phyloP scores from a whole-genome alignment of 306 rosid genomes.

The Erythrophleum fordii region DNA sequence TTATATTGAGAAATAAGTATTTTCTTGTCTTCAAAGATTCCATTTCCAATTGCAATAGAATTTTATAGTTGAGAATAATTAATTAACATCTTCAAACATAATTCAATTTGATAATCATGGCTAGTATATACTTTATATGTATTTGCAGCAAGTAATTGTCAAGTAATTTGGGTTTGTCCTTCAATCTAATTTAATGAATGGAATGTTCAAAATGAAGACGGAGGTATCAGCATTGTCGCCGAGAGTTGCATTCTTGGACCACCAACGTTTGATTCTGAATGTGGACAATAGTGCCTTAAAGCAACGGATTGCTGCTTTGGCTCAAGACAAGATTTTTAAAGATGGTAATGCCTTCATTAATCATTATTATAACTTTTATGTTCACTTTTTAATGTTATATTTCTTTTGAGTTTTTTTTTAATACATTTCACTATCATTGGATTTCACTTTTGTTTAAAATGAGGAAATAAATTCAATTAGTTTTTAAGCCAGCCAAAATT shows the following conservation, averaged over 20 bases:
- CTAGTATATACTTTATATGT: too few relatives aligned
- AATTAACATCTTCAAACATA: too few relatives aligned
- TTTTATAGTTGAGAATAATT: not conserved
- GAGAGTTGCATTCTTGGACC: slow-evolving; percentile 74
- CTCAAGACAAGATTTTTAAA: slow-evolving; percentile 77
- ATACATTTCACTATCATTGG: not conserved
- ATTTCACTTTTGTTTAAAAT: not conserved
- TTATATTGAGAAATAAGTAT: too few relatives aligned
- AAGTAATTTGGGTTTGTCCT: too few relatives aligned
- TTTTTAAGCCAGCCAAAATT: not conserved
- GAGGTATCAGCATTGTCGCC: slow-evolving; percentile 81
- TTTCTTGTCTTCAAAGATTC: not conserved
- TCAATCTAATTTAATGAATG: not conserved
- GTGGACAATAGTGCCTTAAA: slow-evolving; percentile 71
- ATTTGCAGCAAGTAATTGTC: too few relatives aligned
- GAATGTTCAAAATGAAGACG: slow-evolving; percentile 43
- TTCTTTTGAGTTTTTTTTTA: not conserved
- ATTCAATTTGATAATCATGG: too few relatives aligned
- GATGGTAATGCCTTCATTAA: slow-evolving; percentile 49
- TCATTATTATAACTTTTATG: not conserved
- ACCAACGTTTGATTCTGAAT: slow-evolving; percentile 74
- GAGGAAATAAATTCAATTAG: not conserved
- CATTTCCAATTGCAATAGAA: not conserved
- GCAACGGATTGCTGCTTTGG: slow-evolving; percentile 78
- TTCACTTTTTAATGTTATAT: not conserved